phyloP scores from a whole-genome alignment of 768 basidiomycete species.

The Leccinum disarticulatum region DNA sequence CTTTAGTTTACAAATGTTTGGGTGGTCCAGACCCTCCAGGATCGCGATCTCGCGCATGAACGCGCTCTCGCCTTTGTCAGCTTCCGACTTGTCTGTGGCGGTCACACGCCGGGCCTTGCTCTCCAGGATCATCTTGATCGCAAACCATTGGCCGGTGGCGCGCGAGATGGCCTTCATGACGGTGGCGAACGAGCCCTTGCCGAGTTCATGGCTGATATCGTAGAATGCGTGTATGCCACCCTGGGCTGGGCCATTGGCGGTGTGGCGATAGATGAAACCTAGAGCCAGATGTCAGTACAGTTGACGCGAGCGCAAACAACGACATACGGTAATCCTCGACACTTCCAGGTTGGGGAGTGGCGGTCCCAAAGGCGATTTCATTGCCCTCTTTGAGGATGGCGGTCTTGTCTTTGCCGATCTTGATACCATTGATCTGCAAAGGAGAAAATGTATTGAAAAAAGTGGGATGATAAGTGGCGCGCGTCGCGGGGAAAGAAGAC shows the following conservation, averaged over 20 bases:
- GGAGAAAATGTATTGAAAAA: background rate
- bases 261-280: slow-evolving; percentile 76
- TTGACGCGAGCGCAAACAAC: background rate
- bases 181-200: slow-evolving; percentile 89
- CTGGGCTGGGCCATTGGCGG: slow-evolving; percentile 47
- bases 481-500: slow-evolving; percentile 17
- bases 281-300: background rate
- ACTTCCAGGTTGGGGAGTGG: slow-evolving; percentile 42
- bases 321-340: slow-evolving; percentile 76
- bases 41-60: slow-evolving; percentile 79
- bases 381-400: slow-evolving; percentile 61
- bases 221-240: slow-evolving; percentile 64
- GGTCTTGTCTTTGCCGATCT: slow-evolving; percentile 39
- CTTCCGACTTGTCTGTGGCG: slow-evolving; percentile 31
- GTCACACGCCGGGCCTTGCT: slow-evolving; percentile 43
- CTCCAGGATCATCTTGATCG: slow-evolving; percentile 83
- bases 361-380: slow-evolving; percentile 82
- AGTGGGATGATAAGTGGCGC: slow-evolving; percentile 9
- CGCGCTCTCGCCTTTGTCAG: slow-evolving; percentile 32
- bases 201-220: slow-evolving; percentile 69
- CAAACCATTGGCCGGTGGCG: slow-evolving; percentile 69
- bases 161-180: slow-evolving; percentile 82
- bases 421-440: slow-evolving; percentile 39
- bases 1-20: slow-evolving; percentile 77
- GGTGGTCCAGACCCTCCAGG: slow-evolving; percentile 72